Base-by-base conservation (phyloP, 106 monocot genomes). In the Acanthochlamys bracteata region DNA sequence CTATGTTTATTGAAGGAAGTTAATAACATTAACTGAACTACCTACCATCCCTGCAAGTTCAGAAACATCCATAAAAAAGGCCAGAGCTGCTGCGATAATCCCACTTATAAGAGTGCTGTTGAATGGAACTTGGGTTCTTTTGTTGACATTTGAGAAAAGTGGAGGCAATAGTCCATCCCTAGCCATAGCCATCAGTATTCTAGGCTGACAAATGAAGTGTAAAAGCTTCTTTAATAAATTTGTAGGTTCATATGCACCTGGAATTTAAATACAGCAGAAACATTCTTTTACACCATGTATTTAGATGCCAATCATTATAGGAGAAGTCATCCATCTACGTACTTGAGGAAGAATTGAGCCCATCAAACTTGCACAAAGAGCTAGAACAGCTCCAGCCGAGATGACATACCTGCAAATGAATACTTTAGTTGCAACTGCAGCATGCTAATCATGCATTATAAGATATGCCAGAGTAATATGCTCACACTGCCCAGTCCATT, bases 261-360 rank as follows among this genome's bases (percentile, higher is more conserved):
- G n/a, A n/a, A n/a, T n/a, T n/a, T 33, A 33, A 33, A 33, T 3
- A 33, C 33, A 33, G 33, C 6, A 33, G 6, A 33, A 33, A 33
- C 33, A 33, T 33, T n/a, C n/a, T n/a, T n/a, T n/a, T n/a, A n/a
- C n/a, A n/a, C n/a, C n/a, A n/a, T n/a, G n/a, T n/a, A n/a, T n/a
- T n/a, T n/a, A n/a, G n/a, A n/a, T n/a, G n/a, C n/a, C 33, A 33
- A 3, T 33, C 33, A 33, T 6, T 33, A 33, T 6, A 33, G 33
- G 6, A 33, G 33, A 1, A 33, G 6, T 1, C 33, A 33, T 33
- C 33, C 33, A 3, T 33, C 33, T 33, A 39, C 45, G 10, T 76
- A 98, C 96, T 88, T 98, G 96, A 54, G 96, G 96, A n/a, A 98
- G 83, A 83, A 98, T 26, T 55, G 96, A 98, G 4, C 96, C 96